These are phyloP conservation scores for Saitoella complicata DNA, from an alignment of 805 yeast genomes.

Conservation along the genomic window DNA sequence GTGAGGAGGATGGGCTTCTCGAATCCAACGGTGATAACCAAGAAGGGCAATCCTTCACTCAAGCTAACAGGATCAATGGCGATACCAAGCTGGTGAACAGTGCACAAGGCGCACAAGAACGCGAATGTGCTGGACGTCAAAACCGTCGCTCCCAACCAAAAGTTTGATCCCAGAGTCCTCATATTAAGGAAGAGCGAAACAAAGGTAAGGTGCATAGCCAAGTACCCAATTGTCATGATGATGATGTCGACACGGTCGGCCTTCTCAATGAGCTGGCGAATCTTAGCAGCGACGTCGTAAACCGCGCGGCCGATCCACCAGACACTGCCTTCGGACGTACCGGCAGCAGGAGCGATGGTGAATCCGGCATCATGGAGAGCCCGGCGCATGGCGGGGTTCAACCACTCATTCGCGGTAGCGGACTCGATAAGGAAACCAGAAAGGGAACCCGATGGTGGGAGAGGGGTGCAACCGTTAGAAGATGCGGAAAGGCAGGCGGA, in stretches of 20 bases:
- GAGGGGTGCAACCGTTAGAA: no score
- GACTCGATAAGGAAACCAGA: neutral
- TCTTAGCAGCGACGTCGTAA: neutral
- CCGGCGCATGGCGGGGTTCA: neutral
- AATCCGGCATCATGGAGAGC: neutral
- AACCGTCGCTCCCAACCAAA: slow-evolving; percentile 75
- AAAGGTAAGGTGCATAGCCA: slow-evolving; percentile 77
- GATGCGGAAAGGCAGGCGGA: no score
- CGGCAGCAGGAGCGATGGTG: neutral
- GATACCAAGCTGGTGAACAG: slow-evolving; percentile 39
- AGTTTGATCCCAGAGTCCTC: slow-evolving; percentile 62
- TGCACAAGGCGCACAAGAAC: slow-evolving; percentile 58
- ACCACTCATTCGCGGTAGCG: neutral
- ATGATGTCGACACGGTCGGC: slow-evolving; percentile 80
- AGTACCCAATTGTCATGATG: slow-evolving; percentile 61
- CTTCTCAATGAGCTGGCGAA: slow-evolving; percentile 20
- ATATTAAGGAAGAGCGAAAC: slow-evolving; percentile 58
- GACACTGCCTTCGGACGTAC: neutral
- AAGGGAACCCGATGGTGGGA: no score
- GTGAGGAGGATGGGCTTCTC: slow-evolving; percentile 69
- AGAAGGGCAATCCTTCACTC: slow-evolving; percentile 84
- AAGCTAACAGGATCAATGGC: slow-evolving; percentile 57
- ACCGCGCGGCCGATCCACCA: neutral
- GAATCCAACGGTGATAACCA: slow-evolving; percentile 84
- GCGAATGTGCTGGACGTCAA: slow-evolving; percentile 68